Base-by-base conservation (phyloP, 345 rosid species). In the Populus deltoides region DNA sequence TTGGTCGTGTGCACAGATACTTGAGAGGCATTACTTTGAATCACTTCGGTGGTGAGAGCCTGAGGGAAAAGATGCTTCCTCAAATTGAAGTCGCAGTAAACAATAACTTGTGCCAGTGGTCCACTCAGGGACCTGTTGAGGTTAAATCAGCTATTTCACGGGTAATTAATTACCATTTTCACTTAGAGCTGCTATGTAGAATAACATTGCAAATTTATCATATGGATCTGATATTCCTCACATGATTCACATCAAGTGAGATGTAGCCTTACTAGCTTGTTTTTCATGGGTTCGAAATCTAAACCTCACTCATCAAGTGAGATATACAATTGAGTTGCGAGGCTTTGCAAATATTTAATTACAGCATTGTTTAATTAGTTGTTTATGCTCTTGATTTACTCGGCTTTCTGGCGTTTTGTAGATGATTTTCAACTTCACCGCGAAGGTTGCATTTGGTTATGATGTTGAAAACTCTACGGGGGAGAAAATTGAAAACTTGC, bases 381-480 rank as follows among this genome's bases (percentile, higher is more conserved):
- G 63, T 59, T 24, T 24, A n/a, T 59, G 63, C 15, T 59, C 8
- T 59, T 57, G 12, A 57, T 57, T 9, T 0, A 57, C 63, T 11
- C 63, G 15, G 25, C 24, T 57, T 57, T 57, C 25, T 57, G 29
- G 63, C 25, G 29, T 57, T 7, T 49, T 27, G 27, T n/a, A 83
- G 86, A 75, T 82, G 84, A 73, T 76, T 8, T 68, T 82, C 31
- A 74, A 84, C 47, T 81, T 77, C 59, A 35, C 77, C 0, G 77
- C 86, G 11, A 78, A 66, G 79, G 41, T 36, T 27, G 9, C 82
- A 2, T 78, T 80, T 41, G 66, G 87, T 25, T 79, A 59, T 31
- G 85, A 87, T 39, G 33, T 59, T 9, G 72, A 49, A 13, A 77
- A 35, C 10, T 75, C 72, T 7, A 24, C 49, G 7, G 10, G 43